These are phyloP conservation scores for Cladosporium cucumerinum DNA, from an alignment of 2,329 filamentous ascomycete genomes.

Conservation along the genomic window DNA sequence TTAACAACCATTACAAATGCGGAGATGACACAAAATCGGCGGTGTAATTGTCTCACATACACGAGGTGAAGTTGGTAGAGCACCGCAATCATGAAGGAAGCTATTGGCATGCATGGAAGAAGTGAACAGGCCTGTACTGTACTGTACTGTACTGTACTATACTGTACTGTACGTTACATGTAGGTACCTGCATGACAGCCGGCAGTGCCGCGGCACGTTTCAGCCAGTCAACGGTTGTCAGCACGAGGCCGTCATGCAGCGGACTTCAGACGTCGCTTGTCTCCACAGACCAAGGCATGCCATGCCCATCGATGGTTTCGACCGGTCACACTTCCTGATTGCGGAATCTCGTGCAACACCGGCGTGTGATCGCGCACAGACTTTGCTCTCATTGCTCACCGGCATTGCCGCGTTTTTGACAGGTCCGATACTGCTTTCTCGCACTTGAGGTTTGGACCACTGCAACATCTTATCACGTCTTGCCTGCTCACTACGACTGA, in stretches of 20 bases:
- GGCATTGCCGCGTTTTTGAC: background rate
- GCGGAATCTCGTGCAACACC: background rate
- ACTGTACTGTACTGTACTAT: no score
- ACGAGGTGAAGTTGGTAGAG: background rate
- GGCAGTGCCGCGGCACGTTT: background rate
- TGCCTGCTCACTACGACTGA: background rate
- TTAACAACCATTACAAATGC: background rate
- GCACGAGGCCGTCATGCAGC: background rate
- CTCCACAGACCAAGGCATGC: background rate
- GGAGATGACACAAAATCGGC: background rate
- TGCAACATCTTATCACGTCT: background rate
- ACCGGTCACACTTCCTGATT: background rate
- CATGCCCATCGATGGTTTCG: background rate
- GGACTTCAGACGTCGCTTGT: background rate
- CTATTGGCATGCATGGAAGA: background rate
- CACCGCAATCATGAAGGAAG: background rate
- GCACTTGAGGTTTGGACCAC: background rate
- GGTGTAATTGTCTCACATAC: background rate
- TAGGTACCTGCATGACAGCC: background rate
- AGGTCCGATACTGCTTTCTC: background rate
- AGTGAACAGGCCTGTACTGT: background rate
- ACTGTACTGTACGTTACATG: no score
- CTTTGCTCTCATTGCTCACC: background rate
- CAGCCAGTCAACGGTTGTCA: background rate
- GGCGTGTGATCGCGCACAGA: background rate